Evolutionary conservation across 139 green algal genomes (phyloP).

Genomic region (Chlamydomonas applanata): DNA sequence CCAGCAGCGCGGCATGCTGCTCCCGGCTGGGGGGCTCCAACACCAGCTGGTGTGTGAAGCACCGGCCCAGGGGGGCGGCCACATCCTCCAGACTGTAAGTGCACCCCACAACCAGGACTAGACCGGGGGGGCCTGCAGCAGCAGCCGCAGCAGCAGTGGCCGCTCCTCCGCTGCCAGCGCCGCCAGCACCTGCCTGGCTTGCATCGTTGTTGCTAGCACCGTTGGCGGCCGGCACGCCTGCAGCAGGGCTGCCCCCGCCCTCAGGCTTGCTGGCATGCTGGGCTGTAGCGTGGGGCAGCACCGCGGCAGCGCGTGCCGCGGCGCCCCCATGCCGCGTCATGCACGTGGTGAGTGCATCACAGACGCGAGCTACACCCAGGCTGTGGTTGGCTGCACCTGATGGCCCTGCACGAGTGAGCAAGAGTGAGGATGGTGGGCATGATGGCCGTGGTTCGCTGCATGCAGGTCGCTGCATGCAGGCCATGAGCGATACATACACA

Average conservation of each 20-base stretch:
- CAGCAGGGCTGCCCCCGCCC: background rate
- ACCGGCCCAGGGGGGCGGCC: conserved; percentile 58
- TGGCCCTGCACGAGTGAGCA: background rate
- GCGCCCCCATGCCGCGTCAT: conserved; percentile 20
- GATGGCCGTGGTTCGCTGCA: background rate
- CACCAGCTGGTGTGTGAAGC: conserved; percentile 83
- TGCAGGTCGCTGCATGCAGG: background rate
- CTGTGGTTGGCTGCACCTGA: background rate
- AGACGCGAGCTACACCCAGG: conserved; percentile 15
- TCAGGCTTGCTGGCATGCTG: background rate
- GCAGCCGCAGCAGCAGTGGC: conserved; percentile 17
- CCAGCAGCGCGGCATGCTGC: conserved; percentile 42
- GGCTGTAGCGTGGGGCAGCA: conserved; percentile 10
- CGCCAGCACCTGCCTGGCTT: background rate
- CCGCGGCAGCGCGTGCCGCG: conserved; percentile 1
- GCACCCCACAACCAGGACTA: conserved; percentile 68
- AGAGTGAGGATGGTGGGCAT: background rate
- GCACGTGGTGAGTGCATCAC: conserved; percentile 31
- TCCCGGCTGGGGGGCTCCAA: conserved; percentile 43
- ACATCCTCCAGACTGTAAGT: conserved; percentile 48
- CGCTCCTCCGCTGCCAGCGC: background rate
- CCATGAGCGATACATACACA: background rate
- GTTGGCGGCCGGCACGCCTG: background rate
- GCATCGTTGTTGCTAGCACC: conserved; percentile 14
- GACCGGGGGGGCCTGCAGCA: background rate